Evolutionary conservation across 2,329 filamentous ascomycete species (phyloP).

Genomic region (Beauveria sp.): DNA sequence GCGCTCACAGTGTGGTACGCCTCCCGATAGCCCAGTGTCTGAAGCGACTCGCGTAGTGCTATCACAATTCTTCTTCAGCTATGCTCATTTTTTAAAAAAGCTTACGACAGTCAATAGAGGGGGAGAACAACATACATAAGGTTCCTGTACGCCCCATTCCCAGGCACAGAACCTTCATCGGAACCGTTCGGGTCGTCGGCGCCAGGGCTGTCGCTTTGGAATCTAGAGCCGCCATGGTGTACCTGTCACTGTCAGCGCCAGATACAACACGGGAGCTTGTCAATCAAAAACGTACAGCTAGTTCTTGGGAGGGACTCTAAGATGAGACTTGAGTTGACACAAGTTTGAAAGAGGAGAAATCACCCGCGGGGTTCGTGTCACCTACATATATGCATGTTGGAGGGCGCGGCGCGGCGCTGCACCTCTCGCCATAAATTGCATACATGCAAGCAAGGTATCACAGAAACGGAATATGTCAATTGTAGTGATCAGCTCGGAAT

Average conservation of each 20-base stretch:
- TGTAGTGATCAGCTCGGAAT: too few species aligned
- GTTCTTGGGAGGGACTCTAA: not conserved
- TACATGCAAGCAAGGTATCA: too few species aligned
- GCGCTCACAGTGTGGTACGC: slow-evolving; percentile 1
- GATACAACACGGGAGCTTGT: too few species aligned
- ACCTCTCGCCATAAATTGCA: too few species aligned
- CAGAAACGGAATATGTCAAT: too few species aligned
- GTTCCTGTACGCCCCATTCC: slow-evolving; percentile 7
- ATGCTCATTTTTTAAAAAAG: not conserved
- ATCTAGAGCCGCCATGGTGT: not conserved
- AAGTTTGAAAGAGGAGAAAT: not conserved
- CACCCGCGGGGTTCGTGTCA: not conserved
- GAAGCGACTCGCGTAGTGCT: slow-evolving; percentile 7
- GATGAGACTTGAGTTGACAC: not conserved
- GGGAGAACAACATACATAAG: not conserved
- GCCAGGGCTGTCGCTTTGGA: not conserved
- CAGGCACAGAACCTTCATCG: slow-evolving; percentile 10
- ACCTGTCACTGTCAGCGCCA: not conserved
- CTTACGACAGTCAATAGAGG: too few species aligned
- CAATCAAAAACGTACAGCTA: too few species aligned
- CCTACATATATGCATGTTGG: too few species aligned
- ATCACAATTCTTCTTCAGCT: not conserved
- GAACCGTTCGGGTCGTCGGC: slow-evolving; percentile 5
- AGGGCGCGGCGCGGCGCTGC: too few species aligned
- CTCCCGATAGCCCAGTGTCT: not conserved